Percentiles rank a stretch among this genome's conserved stretches.
Conservation (phyloP, 139 green algal species). For the Chlamydomonas schloesseri region DNA sequence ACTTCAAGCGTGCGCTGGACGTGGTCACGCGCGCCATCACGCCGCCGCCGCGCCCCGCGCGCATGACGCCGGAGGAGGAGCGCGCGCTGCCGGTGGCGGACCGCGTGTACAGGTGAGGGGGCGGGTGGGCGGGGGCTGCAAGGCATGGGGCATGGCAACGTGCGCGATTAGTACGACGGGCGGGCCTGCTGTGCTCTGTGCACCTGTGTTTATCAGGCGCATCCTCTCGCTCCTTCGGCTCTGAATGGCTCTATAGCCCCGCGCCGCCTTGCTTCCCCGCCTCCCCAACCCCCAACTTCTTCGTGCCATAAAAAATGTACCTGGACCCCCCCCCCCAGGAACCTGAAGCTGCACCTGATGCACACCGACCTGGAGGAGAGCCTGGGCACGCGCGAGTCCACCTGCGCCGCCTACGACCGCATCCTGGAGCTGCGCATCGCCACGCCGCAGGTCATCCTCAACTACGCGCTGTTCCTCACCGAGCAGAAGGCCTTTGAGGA, state of each 20-base stretch:
- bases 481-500: constrained; percentile 94
- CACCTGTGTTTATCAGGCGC: no score
- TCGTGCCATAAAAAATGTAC: no score
- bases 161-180: no score
- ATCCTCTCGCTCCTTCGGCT: no score
- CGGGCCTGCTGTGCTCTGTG: no score
- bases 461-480: constrained; percentile 92
- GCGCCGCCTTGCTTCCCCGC: no score
- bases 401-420: constrained; percentile 85
- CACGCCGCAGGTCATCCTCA: constrained; percentile 97
- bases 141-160: not conserved
- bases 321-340: no score
- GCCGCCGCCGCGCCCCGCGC: constrained; percentile 51
- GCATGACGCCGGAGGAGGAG: constrained; percentile 75
- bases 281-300: not conserved
- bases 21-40: constrained; percentile 82
- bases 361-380: constrained; percentile 96
- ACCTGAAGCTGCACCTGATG: constrained; percentile 85
- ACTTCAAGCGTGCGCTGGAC: constrained; percentile 88
- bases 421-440: constrained; percentile 94
- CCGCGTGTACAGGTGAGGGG: constrained; percentile 77
- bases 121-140: not conserved
- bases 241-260: no score
- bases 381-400: constrained; percentile 89
- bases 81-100: constrained; percentile 82